Percentiles rank a stretch among this genome's conserved stretches.
These are phyloP conservation scores for Citrullus colocynthis DNA, from an alignment of 306 rosid genomes.

Conservation along the genomic window DNA sequence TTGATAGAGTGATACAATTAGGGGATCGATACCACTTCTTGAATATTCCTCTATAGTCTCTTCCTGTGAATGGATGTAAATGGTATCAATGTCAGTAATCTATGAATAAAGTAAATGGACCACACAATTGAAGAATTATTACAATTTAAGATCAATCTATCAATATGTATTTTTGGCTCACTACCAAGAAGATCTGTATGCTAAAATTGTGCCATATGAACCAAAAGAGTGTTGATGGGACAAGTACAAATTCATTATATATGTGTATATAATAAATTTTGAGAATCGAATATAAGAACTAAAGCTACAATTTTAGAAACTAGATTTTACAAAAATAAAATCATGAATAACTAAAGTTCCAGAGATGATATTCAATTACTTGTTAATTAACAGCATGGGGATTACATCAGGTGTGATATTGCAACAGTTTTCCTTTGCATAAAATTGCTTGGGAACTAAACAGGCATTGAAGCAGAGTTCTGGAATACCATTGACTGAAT, in stretches of 20 bases:
- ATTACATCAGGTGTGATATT: neutral
- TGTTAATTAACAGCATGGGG: neutral
- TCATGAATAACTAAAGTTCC: neutral
- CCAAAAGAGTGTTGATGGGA: neutral
- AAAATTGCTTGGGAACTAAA: neutral
- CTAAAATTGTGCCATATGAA: neutral
- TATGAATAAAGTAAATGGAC: neutral
- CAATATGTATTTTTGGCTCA: neutral
- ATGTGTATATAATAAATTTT: neutral
- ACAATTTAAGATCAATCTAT: neutral
- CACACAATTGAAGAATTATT: neutral
- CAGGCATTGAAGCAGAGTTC: constrained; percentile 1
- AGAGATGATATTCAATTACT: neutral
- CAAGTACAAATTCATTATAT: neutral
- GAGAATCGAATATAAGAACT: neutral
- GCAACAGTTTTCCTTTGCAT: neutral
- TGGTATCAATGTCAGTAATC: neutral
- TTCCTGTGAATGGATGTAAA: constrained; percentile 38
- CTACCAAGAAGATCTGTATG: neutral
- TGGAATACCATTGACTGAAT: constrained; percentile 52
- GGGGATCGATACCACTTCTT: constrained; percentile 40
- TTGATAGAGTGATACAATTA: constrained; percentile 74
- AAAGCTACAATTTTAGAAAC: neutral
- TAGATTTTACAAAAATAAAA: neutral
- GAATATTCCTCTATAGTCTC: constrained; percentile 65